Percentiles rank a stretch among this genome's conserved stretches.
Evolutionary conservation across 1,284 basidiomycete species (phyloP).

Genomic region (Sporisorium exsertum): DNA sequence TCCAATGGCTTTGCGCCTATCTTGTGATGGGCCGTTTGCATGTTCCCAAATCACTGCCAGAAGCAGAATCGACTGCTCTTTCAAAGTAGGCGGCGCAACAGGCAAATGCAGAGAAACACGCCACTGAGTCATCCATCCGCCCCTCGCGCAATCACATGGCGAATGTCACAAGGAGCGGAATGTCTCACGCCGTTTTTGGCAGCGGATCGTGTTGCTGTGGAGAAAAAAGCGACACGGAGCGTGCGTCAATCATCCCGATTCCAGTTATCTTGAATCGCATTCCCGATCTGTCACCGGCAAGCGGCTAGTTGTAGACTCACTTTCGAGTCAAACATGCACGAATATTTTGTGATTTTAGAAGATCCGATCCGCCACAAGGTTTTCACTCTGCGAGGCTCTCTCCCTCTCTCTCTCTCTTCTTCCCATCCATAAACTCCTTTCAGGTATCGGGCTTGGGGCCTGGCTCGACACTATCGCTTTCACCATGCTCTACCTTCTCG

Average conservation of each 20-base stretch:
- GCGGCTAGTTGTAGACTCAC: too few relatives aligned
- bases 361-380: constrained; percentile 4
- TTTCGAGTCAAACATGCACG: constrained; percentile 18
- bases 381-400: too few relatives aligned
- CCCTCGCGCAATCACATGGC: background rate
- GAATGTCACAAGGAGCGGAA: background rate
- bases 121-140: background rate
- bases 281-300: constrained; percentile 12
- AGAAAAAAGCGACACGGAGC: background rate
- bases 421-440: background rate
- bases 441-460: too few relatives aligned
- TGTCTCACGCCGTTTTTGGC: background rate
- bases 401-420: background rate
- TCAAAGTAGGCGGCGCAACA: background rate
- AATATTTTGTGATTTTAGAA: background rate
- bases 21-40: background rate
- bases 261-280: too few relatives aligned
- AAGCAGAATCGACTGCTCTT: too few relatives aligned
- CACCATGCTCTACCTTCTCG: constrained; percentile 67
- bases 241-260: too few relatives aligned
- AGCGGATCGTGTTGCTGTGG: background rate
- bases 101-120: background rate
- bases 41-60: constrained; percentile 2
- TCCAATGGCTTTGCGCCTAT: constrained; percentile 1
- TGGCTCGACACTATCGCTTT: background rate